Evolutionary conservation across 2,329 filamentous ascomycete species (phyloP).

Genomic region (Fusarium camptoceras): DNA sequence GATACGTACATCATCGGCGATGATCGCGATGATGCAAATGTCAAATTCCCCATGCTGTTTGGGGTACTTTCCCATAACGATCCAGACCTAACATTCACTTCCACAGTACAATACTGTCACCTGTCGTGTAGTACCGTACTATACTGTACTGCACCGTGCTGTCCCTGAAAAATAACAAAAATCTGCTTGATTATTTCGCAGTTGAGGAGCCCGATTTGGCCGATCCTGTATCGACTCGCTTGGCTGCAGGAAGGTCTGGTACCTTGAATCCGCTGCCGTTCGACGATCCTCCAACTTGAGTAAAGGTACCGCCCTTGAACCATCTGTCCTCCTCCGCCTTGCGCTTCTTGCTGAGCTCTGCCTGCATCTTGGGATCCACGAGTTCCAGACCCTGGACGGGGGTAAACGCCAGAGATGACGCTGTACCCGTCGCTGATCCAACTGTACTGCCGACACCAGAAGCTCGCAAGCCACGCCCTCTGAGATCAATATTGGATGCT

Average conservation of each 20-base stretch:
- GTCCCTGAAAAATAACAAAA: constrained; percentile 1
- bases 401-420: constrained; percentile 91
- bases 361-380: constrained; percentile 90
- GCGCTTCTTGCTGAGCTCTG: constrained; percentile 87
- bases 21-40: constrained; percentile 39
- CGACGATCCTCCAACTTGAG: constrained; percentile 75
- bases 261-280: constrained; percentile 80
- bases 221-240: constrained; percentile 67
- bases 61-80: constrained; percentile 32
- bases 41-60: constrained; percentile 23
- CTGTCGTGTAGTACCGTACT: background rate
- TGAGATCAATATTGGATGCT: constrained; percentile 74
- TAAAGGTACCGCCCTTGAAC: constrained; percentile 98
- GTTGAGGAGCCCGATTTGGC: constrained; percentile 52
- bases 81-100: background rate
- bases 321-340: constrained; percentile 95
- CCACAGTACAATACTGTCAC: background rate
- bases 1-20: constrained; percentile 20
- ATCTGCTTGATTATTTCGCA: constrained; percentile 38
- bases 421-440: constrained; percentile 73
- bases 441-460: constrained; percentile 83
- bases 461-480: constrained; percentile 81
- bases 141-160: background rate
- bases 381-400: constrained; percentile 95
- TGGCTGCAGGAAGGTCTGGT: constrained; percentile 77